Base-by-base conservation (phyloP, 148 eudicot species). In the Suaeda aralocaspica region DNA sequence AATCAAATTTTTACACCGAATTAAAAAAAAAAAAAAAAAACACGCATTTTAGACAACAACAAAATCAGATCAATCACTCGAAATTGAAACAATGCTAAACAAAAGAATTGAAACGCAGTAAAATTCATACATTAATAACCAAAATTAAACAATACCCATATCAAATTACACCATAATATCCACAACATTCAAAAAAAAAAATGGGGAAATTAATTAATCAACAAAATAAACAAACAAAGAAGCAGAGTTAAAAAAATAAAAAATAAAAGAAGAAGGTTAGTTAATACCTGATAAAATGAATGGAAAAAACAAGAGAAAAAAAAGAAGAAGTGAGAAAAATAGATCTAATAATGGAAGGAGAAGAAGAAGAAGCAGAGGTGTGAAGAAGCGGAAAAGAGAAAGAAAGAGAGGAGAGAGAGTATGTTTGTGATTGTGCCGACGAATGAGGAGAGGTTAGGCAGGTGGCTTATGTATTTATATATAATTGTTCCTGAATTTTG, bases 361-460 rank as follows among this genome's bases (percentile, higher is more conserved):
- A 26, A 56, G 50, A 33, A 29, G 25, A 42, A 41, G 36, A 5
- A 21, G 66, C 24, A 26, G 48, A 41, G 51, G 41, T 26, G 51
- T 31, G 41, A 36, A 19, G 0, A 25, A 76, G 69, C 56, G 50
- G 25, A 29, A 19, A 42, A 41, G 29, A 5, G 34, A 48, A 21
- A 18, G 63, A 67, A 59, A 34, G 15, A 56, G 36, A 65, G 61
- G 50, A 52, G 29, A 42, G 49, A n/a, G 21, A 28, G 18, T 28
- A 29, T 28, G 64, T 45, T 15, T 9, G 3, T n/a, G 21, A 0
- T 66, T 50, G 28, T 72, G 76, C 76, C 80, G 77, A 72, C 81
- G 77, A 73, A 72, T 77, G 76, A 72, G 80, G 76, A 42, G 45
- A 62, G 26, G 14, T 22, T 48, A 15, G 55, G 28, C 74, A 67